Base-by-base conservation (phyloP, 2,329 filamentous ascomycete genomes). In the Aspergillus awamori region DNA sequence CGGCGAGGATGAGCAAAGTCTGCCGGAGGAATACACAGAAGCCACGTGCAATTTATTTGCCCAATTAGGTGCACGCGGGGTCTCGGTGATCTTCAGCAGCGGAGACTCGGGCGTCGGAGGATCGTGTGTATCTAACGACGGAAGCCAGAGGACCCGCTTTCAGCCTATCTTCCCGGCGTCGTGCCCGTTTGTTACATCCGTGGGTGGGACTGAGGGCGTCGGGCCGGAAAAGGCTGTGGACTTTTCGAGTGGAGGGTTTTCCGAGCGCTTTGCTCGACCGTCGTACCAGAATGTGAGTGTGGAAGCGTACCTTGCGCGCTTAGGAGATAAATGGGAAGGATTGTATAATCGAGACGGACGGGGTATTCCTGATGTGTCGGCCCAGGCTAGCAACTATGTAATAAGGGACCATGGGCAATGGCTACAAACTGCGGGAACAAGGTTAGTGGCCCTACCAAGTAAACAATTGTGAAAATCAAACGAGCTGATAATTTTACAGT, bases 61-160 rank as follows among this genome's bases (percentile, higher is more conserved):
- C 5, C 85, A 89, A 62, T 82, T 92, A 5, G 87, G 87, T 22
- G 82, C 85, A 1, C 84, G 89, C 10, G 89, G 89, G 33, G 84
- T 90, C 20, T 86, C 87, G 0, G 79, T 91, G n/a, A 79, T 92
- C 58, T 86, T 87, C 64, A 82, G 84, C 15, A 84, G 83, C 8
- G 89, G 89, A 5, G 88, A 92, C 66, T 74, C 76, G 22, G 87
- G 87, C n/a, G 80, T 86, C 5, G 86, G 86, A 13, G 76, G 78
- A 11, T 77, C 76, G 7, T 87, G 85, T 71, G 73, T 81, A 59
- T 81, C 79, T 48, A 87, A 86, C 67, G 83, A 86, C 60, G 84
- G 83, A 36, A 81, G 79, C 56, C 81, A 82, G 54, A 80, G 75
- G 3, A 81, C 81, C 6, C 78, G 73, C 28, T 86, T 87, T 66